phyloP scores from a whole-genome alignment of 768 basidiomycete species.

The Lentinus brumalis region DNA sequence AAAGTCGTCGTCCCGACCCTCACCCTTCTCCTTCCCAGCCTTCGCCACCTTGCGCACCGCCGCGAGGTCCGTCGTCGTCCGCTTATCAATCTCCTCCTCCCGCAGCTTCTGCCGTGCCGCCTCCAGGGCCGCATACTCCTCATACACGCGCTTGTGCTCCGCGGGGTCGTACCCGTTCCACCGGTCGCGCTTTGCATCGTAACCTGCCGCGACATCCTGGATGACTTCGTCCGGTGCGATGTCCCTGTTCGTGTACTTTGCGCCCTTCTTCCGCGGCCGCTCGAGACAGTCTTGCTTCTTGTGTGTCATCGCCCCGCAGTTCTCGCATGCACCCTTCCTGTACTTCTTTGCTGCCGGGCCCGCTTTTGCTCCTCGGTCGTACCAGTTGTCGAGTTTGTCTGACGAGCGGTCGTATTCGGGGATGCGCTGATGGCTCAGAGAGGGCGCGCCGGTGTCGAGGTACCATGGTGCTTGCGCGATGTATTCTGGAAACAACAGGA shows the following conservation, averaged over 20 bases:
- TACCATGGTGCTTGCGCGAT: slow-evolving; percentile 99
- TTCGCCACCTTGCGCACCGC: slow-evolving; percentile 95
- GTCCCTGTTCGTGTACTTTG: slow-evolving; percentile 87
- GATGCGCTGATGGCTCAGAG: slow-evolving; percentile 91
- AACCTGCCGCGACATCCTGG: slow-evolving; percentile 75
- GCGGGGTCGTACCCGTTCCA: slow-evolving; percentile 98
- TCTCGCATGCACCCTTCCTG: slow-evolving; percentile 97
- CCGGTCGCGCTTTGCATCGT: slow-evolving; percentile 93
- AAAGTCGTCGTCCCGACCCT: slow-evolving; percentile 84
- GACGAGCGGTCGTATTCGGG: slow-evolving; percentile 58
- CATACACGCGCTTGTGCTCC: slow-evolving; percentile 84
- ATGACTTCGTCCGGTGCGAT: slow-evolving; percentile 92
- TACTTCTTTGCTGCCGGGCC: slow-evolving; percentile 96
- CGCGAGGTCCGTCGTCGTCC: slow-evolving; percentile 89
- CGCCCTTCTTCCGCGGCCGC: slow-evolving; percentile 94
- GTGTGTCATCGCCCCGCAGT: slow-evolving; percentile 97
- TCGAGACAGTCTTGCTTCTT: slow-evolving; percentile 91
- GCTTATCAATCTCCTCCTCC: slow-evolving; percentile 98
- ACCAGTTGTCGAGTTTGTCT: slow-evolving; percentile 86
- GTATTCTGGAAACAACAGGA: slow-evolving; percentile 63
- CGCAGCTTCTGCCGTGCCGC: slow-evolving; percentile 85
- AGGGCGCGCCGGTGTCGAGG: slow-evolving; percentile 90
- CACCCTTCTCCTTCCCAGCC: slow-evolving; percentile 73
- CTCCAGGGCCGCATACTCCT: slow-evolving; percentile 93
- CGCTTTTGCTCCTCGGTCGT: slow-evolving; percentile 80